Evolutionary conservation across 2,329 filamentous ascomycete genomes (phyloP).

Genomic region (Nothomitra cinnamomea): DNA sequence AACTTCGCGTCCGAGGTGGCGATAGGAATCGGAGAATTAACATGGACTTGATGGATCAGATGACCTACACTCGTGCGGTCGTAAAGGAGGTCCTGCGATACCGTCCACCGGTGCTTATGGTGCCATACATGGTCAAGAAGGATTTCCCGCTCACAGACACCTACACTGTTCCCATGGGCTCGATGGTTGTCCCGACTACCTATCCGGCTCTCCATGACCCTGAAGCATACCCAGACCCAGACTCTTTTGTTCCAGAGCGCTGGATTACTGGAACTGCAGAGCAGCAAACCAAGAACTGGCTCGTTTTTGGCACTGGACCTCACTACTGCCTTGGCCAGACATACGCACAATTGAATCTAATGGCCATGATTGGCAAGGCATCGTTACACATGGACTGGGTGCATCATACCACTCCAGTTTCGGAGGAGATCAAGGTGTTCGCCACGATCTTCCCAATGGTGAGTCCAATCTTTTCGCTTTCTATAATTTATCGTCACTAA

Average conservation of each 20-base stretch:
- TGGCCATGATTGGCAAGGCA: slow-evolving; percentile 79
- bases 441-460: slow-evolving; percentile 96
- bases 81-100: slow-evolving; percentile 85
- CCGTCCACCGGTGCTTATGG: slow-evolving; percentile 92
- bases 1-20: slow-evolving; percentile 58
- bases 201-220: slow-evolving; percentile 85
- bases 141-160: slow-evolving; percentile 73
- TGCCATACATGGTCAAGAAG: slow-evolving; percentile 90
- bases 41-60: slow-evolving; percentile 74
- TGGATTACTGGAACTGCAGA: slow-evolving; percentile 86
- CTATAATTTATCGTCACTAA: not conserved
- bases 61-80: slow-evolving; percentile 81
- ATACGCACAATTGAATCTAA: slow-evolving; percentile 79
- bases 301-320: slow-evolving; percentile 88
- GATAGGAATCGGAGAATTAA: slow-evolving; percentile 52
- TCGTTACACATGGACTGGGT: slow-evolving; percentile 77
- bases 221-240: slow-evolving; percentile 79
- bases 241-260: slow-evolving; percentile 75
- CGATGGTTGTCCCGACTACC: slow-evolving; percentile 86
- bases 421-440: slow-evolving; percentile 95
- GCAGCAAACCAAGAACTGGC: slow-evolving; percentile 84
- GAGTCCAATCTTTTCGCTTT: slow-evolving; percentile 21
- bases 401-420: slow-evolving; percentile 66
- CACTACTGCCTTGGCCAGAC: slow-evolving; percentile 94
- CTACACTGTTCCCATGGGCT: slow-evolving; percentile 88